phyloP scores from a whole-genome alignment of 345 rosid species.

The Citrus sp. region DNA sequence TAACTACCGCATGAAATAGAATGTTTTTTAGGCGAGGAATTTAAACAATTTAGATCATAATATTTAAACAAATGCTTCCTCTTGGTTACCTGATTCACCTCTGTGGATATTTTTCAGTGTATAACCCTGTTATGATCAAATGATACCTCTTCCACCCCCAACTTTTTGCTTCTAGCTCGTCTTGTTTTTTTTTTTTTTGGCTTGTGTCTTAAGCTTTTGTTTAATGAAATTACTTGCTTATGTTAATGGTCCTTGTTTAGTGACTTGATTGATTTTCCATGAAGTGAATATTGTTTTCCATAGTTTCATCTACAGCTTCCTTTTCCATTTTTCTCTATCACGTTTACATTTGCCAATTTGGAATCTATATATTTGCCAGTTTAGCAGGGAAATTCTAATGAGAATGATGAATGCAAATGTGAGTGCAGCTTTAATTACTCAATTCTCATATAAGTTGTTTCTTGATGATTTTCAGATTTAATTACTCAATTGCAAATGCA shows the following conservation, averaged over 20 bases:
- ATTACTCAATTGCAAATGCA: too few relatives aligned
- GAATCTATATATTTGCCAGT: not conserved
- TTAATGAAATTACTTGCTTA: not conserved
- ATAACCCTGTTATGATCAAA: too few relatives aligned
- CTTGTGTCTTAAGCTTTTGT: not conserved
- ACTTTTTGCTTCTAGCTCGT: not conserved
- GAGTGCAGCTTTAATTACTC: not conserved
- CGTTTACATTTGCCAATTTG: not conserved
- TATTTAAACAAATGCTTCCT: not conserved
- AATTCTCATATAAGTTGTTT: too few relatives aligned
- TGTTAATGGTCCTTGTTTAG: not conserved
- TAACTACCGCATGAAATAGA: not conserved
- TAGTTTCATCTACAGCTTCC: not conserved
- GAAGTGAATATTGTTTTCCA: not conserved
- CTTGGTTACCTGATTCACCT: not conserved
- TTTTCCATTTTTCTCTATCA: not conserved
- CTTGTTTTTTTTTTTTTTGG: not conserved
- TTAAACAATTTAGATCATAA: not conserved
- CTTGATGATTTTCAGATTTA: too few relatives aligned
- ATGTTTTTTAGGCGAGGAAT: not conserved
- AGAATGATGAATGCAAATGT: not conserved
- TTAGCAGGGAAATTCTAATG: not conserved
- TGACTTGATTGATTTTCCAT: not conserved
- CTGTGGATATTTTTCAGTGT: not conserved
- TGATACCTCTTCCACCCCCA: not conserved